Evolutionary conservation across 2,329 filamentous ascomycete genomes (phyloP).

Genomic region (Tolypocladium pustulatum): DNA sequence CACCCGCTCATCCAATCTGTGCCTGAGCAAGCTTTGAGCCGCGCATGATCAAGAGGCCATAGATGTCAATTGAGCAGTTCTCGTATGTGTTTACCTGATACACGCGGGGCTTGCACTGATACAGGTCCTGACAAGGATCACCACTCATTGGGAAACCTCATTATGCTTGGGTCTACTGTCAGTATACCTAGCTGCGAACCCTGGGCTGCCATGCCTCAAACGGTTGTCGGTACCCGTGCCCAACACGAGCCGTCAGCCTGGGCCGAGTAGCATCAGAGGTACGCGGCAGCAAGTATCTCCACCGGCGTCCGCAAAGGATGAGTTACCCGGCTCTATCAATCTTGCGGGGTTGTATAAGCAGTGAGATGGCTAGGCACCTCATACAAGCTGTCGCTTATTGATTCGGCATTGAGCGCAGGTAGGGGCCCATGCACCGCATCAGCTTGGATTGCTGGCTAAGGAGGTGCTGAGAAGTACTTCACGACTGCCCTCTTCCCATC

Average conservation of each 20-base stretch:
- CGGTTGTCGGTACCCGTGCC: background rate
- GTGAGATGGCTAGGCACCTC: background rate
- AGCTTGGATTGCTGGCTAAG: background rate
- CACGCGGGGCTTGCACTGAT: background rate
- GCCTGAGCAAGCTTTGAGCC: background rate
- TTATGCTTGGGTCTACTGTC: background rate
- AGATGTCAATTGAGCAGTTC: background rate
- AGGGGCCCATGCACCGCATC: background rate
- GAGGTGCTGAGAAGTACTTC: background rate
- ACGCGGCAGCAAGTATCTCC: slow-evolving; percentile 1
- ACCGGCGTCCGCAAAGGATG: background rate
- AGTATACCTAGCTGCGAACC: background rate
- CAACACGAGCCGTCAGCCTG: background rate
- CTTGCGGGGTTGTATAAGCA: background rate
- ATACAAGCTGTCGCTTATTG: background rate
- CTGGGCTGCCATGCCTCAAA: background rate
- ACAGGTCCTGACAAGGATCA: background rate
- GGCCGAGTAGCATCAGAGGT: background rate
- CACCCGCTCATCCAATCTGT: background rate
- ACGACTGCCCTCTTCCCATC: background rate
- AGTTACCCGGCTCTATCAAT: background rate
- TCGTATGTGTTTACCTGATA: background rate
- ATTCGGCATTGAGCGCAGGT: background rate
- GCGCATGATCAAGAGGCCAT: background rate
- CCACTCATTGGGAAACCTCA: background rate